phyloP scores from a whole-genome alignment of 257 asterid species.

The Verbena officinalis region DNA sequence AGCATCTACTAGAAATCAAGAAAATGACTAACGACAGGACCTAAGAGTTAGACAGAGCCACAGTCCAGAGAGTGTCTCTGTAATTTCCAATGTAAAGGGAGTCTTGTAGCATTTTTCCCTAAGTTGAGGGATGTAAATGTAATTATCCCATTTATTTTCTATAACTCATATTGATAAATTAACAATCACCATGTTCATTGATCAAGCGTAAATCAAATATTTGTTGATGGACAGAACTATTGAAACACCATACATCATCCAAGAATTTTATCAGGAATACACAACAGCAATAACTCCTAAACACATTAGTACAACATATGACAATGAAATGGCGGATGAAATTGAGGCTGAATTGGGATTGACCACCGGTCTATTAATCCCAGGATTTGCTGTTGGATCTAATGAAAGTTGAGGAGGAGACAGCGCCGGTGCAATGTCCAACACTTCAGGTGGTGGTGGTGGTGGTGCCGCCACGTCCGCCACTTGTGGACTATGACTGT shows the following conservation, averaged over 20 bases:
- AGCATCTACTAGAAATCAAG: no score
- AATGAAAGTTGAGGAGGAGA: constrained; percentile 38
- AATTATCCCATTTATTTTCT: no score
- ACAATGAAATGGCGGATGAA: constrained; percentile 23
- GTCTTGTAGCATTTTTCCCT: no score
- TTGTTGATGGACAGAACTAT: neutral
- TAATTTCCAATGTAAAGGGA: no score
- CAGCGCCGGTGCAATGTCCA: constrained; percentile 36
- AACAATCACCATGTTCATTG: neutral
- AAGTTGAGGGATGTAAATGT: no score
- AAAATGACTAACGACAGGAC: no score
- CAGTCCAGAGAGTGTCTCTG: no score
- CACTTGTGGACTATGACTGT: constrained; percentile 34
- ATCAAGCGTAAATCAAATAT: neutral
- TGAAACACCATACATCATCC: neutral
- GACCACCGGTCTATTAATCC: constrained; percentile 53
- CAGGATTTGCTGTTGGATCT: constrained; percentile 46
- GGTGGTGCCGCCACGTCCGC: constrained; percentile 30
- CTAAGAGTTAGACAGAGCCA: no score
- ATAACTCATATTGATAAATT: no score
- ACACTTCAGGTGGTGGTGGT: constrained; percentile 30
- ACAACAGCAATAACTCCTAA: constrained; percentile 31
- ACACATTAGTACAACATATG: constrained; percentile 25
- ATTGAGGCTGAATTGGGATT: constrained; percentile 42
- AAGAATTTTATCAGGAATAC: constrained; percentile 11